Conservation (phyloP, 2,329 filamentous ascomycete species). For the Trichoderma sp. region DNA sequence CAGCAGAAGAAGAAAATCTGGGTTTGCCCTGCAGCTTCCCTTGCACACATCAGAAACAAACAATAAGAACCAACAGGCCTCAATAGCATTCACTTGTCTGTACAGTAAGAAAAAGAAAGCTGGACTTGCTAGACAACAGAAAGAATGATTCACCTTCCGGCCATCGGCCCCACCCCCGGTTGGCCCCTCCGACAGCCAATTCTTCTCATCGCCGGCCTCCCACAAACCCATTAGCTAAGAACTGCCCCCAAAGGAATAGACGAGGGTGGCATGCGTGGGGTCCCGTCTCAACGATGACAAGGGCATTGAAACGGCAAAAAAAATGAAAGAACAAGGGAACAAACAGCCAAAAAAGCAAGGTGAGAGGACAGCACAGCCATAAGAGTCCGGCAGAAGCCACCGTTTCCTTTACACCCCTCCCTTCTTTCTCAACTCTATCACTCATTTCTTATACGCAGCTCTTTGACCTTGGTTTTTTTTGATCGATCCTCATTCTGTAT, state of each 20-base stretch:
- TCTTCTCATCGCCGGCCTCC: slow-evolving; percentile 1
- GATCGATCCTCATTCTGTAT: neutral
- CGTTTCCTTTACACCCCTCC: neutral
- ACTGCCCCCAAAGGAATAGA: neutral
- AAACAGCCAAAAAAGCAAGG: slow-evolving; percentile 17
- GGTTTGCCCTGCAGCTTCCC: neutral
- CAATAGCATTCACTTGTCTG: neutral
- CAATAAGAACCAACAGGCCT: neutral
- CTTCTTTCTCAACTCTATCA: neutral
- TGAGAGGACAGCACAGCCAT: slow-evolving; percentile 10
- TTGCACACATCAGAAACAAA: neutral
- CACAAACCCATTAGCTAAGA: neutral
- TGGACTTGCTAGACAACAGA: neutral
- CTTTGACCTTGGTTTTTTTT: neutral
- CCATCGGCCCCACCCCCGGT: slow-evolving; percentile 17
- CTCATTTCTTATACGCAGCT: neutral
- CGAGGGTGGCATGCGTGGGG: slow-evolving; percentile 17
- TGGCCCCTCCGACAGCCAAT: neutral
- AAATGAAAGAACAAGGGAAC: neutral
- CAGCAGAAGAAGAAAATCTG: neutral
- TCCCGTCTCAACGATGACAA: slow-evolving; percentile 5
- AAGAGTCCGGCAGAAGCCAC: slow-evolving; percentile 15
- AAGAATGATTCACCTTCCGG: neutral
- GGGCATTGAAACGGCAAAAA: slow-evolving; percentile 22
- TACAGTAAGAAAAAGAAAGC: neutral